Percentiles rank a stretch among this genome's conserved stretches.
These are phyloP conservation scores for Boletus subcaerulescens DNA, from an alignment of 768 basidiomycete genomes.

Conservation along the genomic window DNA sequence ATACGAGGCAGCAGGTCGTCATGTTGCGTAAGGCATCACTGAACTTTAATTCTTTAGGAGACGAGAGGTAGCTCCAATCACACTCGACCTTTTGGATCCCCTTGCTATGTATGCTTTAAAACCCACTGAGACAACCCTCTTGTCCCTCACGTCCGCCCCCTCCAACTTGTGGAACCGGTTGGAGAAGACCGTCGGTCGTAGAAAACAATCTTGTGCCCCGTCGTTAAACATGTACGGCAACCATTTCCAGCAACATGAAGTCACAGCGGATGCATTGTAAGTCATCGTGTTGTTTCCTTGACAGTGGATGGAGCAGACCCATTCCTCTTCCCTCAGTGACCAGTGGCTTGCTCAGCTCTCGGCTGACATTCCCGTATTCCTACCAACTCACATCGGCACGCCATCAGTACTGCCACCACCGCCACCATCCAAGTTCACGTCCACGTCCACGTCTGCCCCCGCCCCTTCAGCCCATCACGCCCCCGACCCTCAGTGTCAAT, in stretches of 20 bases:
- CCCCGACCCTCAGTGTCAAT: constrained; percentile 3
- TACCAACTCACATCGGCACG: not conserved
- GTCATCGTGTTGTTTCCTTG: not conserved
- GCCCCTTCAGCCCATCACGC: not conserved
- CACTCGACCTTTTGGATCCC: not conserved
- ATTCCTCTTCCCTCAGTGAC: constrained; percentile 1
- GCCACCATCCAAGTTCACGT: not conserved
- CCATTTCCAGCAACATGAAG: not conserved
- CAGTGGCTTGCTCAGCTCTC: constrained; percentile 14
- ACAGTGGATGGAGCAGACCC: not conserved
- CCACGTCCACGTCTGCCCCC: not conserved
- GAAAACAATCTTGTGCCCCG: not conserved
- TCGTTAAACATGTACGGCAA: constrained; percentile 1
- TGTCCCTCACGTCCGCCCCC: not conserved
- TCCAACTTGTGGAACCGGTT: not conserved
- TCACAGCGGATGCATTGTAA: constrained; percentile 9
- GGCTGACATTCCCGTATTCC: not conserved
- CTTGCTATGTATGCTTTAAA: constrained; percentile 1
- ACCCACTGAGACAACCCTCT: not conserved
- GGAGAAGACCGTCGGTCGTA: not conserved
- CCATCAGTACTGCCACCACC: no score
- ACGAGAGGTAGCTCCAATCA: not conserved
- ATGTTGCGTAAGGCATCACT: not conserved
- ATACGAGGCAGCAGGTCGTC: not conserved
- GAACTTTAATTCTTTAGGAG: not conserved